Percentiles rank a stretch among this genome's conserved stretches.
Conservation (phyloP, 2,329 filamentous ascomycete genomes). For the Catunica adiposa region DNA sequence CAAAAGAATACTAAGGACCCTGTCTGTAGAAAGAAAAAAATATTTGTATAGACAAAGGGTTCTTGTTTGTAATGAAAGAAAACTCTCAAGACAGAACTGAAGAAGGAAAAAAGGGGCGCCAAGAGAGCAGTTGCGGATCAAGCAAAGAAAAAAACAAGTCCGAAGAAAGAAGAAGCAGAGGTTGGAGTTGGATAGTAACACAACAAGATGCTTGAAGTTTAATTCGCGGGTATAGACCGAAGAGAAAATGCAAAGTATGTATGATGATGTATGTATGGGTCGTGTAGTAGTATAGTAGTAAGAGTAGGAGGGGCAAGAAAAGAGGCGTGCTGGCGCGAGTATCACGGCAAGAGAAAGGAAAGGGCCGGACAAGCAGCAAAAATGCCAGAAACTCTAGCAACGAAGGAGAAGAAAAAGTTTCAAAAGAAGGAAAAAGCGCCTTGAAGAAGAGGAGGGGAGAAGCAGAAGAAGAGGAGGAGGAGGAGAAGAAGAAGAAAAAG, state of each 20-base stretch:
- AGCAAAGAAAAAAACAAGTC: constrained; percentile 8
- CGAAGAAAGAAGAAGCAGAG: constrained; percentile 14
- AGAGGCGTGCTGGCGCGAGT: constrained; percentile 1
- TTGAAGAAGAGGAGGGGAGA: constrained; percentile 5
- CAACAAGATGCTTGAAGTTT: constrained; percentile 15
- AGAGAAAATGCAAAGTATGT: constrained; percentile 11
- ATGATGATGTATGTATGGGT: constrained; percentile 2
- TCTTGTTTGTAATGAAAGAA: not conserved
- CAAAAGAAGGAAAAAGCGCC: constrained; percentile 8
- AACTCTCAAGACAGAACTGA: constrained; percentile 2
- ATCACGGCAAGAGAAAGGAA: constrained; percentile 9
- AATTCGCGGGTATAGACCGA: constrained; percentile 15
- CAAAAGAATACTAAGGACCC: not conserved
- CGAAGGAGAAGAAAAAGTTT: constrained; percentile 7
- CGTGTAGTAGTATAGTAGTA: constrained; percentile 5
- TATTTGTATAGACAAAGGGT: not conserved
- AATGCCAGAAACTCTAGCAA: constrained; percentile 11
- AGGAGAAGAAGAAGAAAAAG: constrained; percentile 7
- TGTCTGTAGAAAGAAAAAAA: not conserved
- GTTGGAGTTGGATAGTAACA: constrained; percentile 10
- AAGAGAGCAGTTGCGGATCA: not conserved
- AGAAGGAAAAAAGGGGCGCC: constrained; percentile 6
- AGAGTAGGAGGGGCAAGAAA: not conserved
- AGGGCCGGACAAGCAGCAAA: constrained; percentile 11
- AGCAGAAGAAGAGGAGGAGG: constrained; percentile 7